Evolutionary conservation across 1,284 basidiomycete genomes (phyloP), one percentile per base, ranked within the genome.

Genomic region (Irpex sp.): DNA sequence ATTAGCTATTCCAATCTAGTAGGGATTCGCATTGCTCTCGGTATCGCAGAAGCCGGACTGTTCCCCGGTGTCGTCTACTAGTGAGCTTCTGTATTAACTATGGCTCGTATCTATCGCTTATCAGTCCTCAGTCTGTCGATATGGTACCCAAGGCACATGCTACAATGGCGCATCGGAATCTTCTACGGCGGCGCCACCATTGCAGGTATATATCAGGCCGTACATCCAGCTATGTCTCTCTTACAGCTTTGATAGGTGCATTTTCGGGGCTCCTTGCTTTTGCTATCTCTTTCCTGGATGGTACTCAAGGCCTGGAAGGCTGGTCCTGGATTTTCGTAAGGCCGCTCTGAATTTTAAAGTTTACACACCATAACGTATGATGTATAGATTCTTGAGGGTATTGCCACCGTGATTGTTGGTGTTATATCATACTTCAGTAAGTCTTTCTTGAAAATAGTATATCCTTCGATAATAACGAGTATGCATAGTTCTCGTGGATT

Each of bases 1-100:
- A 54, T 50, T 8, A 88, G 85, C 58, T 89, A 86, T 68, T 81
- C 80, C 21, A 81, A 89, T 69, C 79, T 89, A 3, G 80, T 88
- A 11, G 87, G 82, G 17, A 78, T 78, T 8, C 84, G 84, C 33
- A 77, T 86, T 5, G 84, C 78, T 62, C 81, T 90, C 1, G 89
- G 90, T 2, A 70, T 90, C 0, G 81, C 87, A 0, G 89, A 92
- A 71, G 85, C 87, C 5, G 89, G 89, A 0, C 72, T 90, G 21
- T 88, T 89, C 68, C 87, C 88, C 5, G 87, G 88, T 17, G 85
- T 88, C 4, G 81, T 83, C 0, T 90, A 87, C 71, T 89, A 88
- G 76, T 76, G 39, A 21, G 74, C 68, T 21, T 17, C 54, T 19
- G n/a, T 11, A 54, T n/a, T 56, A 31, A 13, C 5, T 57, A 13